Conservation (phyloP, 495 filamentous ascomycete species). For the Penicillium desertorum region DNA sequence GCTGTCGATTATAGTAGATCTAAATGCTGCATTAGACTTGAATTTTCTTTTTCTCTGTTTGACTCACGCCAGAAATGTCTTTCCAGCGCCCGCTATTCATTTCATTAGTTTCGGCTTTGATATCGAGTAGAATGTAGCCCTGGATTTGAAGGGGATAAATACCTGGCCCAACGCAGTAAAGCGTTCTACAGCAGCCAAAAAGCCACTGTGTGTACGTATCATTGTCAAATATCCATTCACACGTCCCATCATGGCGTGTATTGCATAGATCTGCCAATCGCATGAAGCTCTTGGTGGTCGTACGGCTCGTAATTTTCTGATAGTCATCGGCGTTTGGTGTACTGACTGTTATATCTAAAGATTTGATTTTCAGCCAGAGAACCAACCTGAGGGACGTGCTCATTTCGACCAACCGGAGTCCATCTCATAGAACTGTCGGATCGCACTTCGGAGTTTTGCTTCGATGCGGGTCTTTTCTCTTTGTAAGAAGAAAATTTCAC, state of each 20-base stretch:
- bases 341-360: slow-evolving; percentile 4
- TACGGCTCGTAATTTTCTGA: slow-evolving; percentile 19
- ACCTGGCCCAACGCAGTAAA: slow-evolving; percentile 38
- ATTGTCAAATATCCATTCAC: slow-evolving; percentile 36
- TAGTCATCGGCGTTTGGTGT: slow-evolving; percentile 13
- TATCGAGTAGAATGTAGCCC: too few species aligned
- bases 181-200: slow-evolving; percentile 25
- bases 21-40: slow-evolving; percentile 3
- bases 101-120: too few species aligned
- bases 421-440: slow-evolving; percentile 22
- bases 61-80: slow-evolving; percentile 38
- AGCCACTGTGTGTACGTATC: slow-evolving; percentile 28
- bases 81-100: slow-evolving; percentile 34
- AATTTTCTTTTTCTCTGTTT: background rate
- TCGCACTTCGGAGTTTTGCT: slow-evolving; percentile 15
- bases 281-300: slow-evolving; percentile 27
- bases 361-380: background rate
- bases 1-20: slow-evolving; percentile 32
- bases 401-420: slow-evolving; percentile 23
- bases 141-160: background rate
- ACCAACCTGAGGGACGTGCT: background rate
- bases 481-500: background rate
- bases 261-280: slow-evolving; percentile 34
- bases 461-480: slow-evolving; percentile 27
- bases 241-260: slow-evolving; percentile 28